These are phyloP conservation scores for Diaporthe citrichinensis DNA, from an alignment of 2,329 filamentous ascomycete species.

Conservation along the genomic window DNA sequence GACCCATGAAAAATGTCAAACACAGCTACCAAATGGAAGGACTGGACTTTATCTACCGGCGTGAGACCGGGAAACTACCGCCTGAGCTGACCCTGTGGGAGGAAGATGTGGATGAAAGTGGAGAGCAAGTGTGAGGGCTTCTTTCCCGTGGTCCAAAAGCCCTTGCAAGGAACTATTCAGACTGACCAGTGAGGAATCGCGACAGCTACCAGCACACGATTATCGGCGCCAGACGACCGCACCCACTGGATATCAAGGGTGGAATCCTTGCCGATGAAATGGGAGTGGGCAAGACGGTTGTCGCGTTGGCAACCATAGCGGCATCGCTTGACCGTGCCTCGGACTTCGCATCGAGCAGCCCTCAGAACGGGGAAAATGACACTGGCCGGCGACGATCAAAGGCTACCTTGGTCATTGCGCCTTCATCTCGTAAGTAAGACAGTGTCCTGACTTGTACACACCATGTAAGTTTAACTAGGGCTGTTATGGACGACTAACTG, in stretches of 20 bases:
- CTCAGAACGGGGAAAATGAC: conserved; percentile 46
- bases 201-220: conserved; percentile 5
- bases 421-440: conserved; percentile 17
- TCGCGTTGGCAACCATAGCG: conserved; percentile 60
- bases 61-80: not conserved
- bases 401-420: not conserved
- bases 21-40: conserved; percentile 4
- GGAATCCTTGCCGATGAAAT: conserved; percentile 73
- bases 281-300: conserved; percentile 71
- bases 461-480: too few species aligned
- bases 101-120: not conserved
- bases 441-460: too few species aligned
- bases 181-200: not conserved
- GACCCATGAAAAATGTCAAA: rapidly evolving
- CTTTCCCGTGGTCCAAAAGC: too few species aligned
- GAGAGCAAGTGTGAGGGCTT: not conserved
- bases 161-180: too few species aligned
- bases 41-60: not conserved
- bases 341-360: not conserved
- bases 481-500: not conserved
- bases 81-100: not conserved
- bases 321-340: not conserved
- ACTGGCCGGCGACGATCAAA: not conserved
- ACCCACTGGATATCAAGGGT: conserved; percentile 41
- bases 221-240: not conserved